These are phyloP conservation scores for Fusarium tricinctum DNA, from an alignment of 2,329 filamentous ascomycete species.

Conservation along the genomic window DNA sequence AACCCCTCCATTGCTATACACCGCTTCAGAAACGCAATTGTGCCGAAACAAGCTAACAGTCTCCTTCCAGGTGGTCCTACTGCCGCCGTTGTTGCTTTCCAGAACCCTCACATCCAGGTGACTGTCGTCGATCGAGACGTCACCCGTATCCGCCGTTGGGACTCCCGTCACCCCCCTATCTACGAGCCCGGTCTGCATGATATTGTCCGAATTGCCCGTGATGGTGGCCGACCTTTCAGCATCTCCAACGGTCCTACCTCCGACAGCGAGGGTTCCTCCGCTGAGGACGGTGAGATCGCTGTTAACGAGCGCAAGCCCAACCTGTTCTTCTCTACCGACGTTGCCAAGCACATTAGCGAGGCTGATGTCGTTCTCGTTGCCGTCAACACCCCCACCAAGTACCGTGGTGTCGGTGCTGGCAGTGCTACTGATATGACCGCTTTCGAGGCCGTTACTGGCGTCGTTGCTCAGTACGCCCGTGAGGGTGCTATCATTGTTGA, in stretches of 20 bases:
- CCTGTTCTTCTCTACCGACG: slow-evolving; percentile 79
- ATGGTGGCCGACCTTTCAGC: slow-evolving; percentile 64
- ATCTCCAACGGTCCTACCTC: slow-evolving; percentile 57
- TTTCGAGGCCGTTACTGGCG: slow-evolving; percentile 77
- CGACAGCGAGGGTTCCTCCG: slow-evolving; percentile 51
- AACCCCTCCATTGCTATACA: slow-evolving; percentile 8
- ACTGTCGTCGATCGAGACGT: slow-evolving; percentile 81
- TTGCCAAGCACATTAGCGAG: slow-evolving; percentile 71
- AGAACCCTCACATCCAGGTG: slow-evolving; percentile 78
- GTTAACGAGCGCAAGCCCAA: slow-evolving; percentile 70
- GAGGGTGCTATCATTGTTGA: slow-evolving; percentile 81
- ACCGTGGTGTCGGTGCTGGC: slow-evolving; percentile 76
- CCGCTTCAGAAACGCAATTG: slow-evolving; percentile 26
- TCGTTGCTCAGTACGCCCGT: slow-evolving; percentile 76
- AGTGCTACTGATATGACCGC: slow-evolving; percentile 79
- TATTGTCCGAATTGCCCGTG: slow-evolving; percentile 75
- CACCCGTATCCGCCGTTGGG: slow-evolving; percentile 78
- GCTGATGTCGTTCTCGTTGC: slow-evolving; percentile 82
- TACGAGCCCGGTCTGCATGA: slow-evolving; percentile 80
- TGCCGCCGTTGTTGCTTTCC: slow-evolving; percentile 78
- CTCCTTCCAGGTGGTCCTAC: slow-evolving; percentile 74
- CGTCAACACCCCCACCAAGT: slow-evolving; percentile 86
- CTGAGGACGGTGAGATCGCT: slow-evolving; percentile 51
- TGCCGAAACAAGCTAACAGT: slow-evolving; percentile 31
- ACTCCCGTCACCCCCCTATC: slow-evolving; percentile 79